Conservation (phyloP, 495 filamentous ascomycete species). For the Hypoxylon lienhwacheense region DNA sequence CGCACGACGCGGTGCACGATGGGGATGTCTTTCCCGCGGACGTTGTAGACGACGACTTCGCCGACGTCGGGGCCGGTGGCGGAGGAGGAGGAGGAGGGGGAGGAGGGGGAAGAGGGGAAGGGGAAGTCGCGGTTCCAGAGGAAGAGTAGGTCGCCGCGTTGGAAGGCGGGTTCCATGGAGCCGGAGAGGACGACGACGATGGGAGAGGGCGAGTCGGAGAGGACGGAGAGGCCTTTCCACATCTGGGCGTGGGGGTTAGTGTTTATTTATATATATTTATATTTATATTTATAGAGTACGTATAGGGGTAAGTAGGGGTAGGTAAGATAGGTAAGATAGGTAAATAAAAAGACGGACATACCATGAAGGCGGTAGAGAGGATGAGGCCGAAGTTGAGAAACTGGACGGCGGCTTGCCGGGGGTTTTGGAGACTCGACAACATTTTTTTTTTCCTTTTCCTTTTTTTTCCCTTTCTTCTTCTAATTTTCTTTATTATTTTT, state of each 20-base stretch:
- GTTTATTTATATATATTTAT: constrained; percentile 4
- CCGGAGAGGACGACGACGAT: constrained; percentile 96
- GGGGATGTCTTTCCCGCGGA: constrained; percentile 86
- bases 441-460: constrained; percentile 48
- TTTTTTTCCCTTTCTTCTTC: not conserved
- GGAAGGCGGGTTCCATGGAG: constrained; percentile 96
- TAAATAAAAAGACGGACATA: constrained; percentile 24
- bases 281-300: not conserved
- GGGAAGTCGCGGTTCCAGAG: constrained; percentile 85
- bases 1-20: constrained; percentile 89
- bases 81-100: constrained; percentile 79
- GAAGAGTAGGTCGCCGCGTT: constrained; percentile 89
- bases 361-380: constrained; percentile 93
- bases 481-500: not conserved
- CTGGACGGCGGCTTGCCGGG: constrained; percentile 85
- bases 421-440: constrained; percentile 72
- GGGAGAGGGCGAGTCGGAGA: constrained; percentile 82
- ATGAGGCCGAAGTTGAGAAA: constrained; percentile 94
- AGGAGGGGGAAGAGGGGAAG: constrained; percentile 96
- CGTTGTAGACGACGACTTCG: constrained; percentile 95
- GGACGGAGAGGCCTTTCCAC: constrained; percentile 92
- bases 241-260: constrained; percentile 47
- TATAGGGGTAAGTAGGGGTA: not conserved
- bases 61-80: constrained; percentile 70
- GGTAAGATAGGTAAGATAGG: not conserved